Evolutionary conservation across 768 basidiomycete species (phyloP), one percentile per base, ranked within the genome.

Genomic region (Naganishia randhawae): DNA sequence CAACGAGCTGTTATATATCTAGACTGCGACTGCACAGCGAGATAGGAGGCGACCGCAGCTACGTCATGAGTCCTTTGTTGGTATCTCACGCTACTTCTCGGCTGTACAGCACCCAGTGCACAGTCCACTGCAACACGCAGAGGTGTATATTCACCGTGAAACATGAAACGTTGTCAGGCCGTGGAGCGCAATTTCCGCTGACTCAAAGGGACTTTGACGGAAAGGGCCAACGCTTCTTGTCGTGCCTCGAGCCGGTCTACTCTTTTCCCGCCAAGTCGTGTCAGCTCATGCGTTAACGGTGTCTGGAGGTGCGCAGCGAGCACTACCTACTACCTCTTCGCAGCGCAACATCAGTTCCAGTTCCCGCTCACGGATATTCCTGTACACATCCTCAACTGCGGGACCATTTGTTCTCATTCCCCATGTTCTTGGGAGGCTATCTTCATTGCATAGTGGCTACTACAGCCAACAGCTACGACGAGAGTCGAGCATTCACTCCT

Each of bases 51-150:
- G 45, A 3, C 19, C 45, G n/a, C 33, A 29, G 19, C 29, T 39
- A 61, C 57, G 57, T 61, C 57, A 61, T 61, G 37, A 39, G 33
- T 42, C 57, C 39, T 61, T 61, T 27, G 50, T 6, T 4, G 54
- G 33, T 37, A 37, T 55, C 37, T 61, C 17, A 6, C 19, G 16
- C 51, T 8, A 22, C 37, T 42, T 61, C 57, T 61, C 37, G 37
- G 29, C 39, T 61, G 57, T 61, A 61, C n/a, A 27, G 37, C n/a
- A 25, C n/a, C 25, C 11, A 19, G 10, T 25, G n/a, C 39, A 39
- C 57, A 39, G 37, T 61, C 5, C 51, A 29, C 25, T 29, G 31
- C 27, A 52, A n/a, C 45, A 48, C 45, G 37, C 14, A 39, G 37
- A n/a, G 16, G 19, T 48, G 45, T 48, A 48, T n/a, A 17, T 48